Base-by-base conservation (phyloP, 257 asterid species). In the Paulownia fortunei region DNA sequence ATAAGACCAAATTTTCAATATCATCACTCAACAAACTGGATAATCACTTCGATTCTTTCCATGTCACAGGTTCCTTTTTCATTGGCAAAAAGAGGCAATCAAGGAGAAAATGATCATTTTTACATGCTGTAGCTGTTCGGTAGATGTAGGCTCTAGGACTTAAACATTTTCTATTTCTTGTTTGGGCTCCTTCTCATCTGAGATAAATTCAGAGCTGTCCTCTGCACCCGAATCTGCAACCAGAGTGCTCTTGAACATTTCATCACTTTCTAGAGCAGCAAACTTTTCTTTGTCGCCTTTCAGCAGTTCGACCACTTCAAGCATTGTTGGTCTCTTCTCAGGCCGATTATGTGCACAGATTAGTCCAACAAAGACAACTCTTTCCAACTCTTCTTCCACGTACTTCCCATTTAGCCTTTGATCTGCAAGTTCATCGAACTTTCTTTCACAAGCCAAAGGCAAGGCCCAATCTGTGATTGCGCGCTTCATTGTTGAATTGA, bases 381-480 rank as follows among this genome's bases (percentile, higher is more conserved):
- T 86, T 76, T 88, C 91, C 79, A 94, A n/a, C 91, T 94, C 98
- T 65, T 94, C 96, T 67, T 87, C 95, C 30, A 80, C 86, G 13
- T 84, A 94, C 81, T 80, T 80, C 56, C 92, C 92, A 9, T 86
- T 88, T 2, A 94, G 87, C 82, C 87, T 88, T 12, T 74, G 69
- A 44, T 94, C 98, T 0, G 92, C 98, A 8, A 94, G 70, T 83
- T 94, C 97, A 7, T 77, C 55, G 21, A 94, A 88, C 76, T 83
- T 91, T 32, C 84, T 75, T 76, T 91, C 92, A 1, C 92, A 75
- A 3, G 86, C 98, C 81, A 90, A 49, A 8, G 97, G 98, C 70
- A 94, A 79, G 36, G 97, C 98, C 98, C 98, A 94, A 24, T 91
- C 96, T 0, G 90, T 84, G 76, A 94, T 91, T 0, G 93, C 81